Percentiles rank a stretch among this genome's conserved stretches.
Conservation (phyloP, 768 basidiomycete genomes). For the Steccherinum ochraceum region DNA sequence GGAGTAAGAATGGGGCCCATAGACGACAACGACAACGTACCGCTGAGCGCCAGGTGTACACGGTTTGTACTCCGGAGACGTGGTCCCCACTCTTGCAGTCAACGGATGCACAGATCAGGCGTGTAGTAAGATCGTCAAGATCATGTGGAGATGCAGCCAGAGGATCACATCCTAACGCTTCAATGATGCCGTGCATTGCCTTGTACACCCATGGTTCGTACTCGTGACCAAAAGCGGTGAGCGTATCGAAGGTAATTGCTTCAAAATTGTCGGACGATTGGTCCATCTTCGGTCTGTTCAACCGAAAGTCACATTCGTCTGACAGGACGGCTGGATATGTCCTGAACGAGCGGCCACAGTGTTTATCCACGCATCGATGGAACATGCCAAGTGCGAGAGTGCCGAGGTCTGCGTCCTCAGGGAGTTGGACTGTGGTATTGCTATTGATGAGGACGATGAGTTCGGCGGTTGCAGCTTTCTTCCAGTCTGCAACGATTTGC, state of each 20-base stretch:
- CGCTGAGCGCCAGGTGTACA: neutral
- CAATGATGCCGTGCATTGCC: neutral
- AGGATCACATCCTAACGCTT: neutral
- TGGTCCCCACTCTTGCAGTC: neutral
- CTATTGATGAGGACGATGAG: neutral
- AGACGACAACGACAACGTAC: too few species aligned
- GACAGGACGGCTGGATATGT: neutral
- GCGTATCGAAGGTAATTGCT: too few species aligned
- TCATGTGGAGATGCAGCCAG: neutral
- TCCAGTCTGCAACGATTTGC: neutral
- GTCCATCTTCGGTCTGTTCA: too few species aligned
- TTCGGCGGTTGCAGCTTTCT: neutral
- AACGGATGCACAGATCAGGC: neutral
- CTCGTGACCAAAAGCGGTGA: too few species aligned
- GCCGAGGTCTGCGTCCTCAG: neutral
- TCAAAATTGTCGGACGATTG: too few species aligned
- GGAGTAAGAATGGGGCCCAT: neutral
- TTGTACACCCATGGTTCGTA: neutral
- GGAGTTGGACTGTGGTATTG: neutral
- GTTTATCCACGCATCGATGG: neutral
- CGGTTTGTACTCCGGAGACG: neutral
- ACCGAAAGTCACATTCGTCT: too few species aligned
- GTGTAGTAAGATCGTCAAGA: neutral
- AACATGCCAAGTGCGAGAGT: neutral
- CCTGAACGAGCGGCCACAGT: neutral